phyloP scores from a whole-genome alignment of 2,329 filamentous ascomycete genomes.

The Ophiobolus disseminans region DNA sequence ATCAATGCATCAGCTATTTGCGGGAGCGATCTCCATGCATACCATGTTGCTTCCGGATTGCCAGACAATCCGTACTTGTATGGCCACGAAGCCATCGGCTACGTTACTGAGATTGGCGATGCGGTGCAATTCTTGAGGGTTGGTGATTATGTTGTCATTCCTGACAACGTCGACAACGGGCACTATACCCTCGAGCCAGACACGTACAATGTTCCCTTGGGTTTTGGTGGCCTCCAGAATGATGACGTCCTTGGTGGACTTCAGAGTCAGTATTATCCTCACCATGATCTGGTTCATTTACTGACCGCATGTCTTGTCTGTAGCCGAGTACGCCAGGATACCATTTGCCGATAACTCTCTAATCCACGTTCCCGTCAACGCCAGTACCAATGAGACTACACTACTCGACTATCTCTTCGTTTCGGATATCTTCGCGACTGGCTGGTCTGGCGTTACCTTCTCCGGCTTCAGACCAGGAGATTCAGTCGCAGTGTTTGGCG shows the following conservation, averaged over 20 bases:
- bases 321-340: conserved; percentile 26
- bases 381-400: background rate
- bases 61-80: conserved; percentile 80
- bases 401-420: conserved; percentile 33
- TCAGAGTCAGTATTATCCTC: conserved; percentile 5
- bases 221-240: conserved; percentile 3
- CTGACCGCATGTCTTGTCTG: background rate
- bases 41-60: conserved; percentile 72
- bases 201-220: background rate
- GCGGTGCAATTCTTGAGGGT: conserved; percentile 76
- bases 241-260: background rate
- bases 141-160: conserved; percentile 64
- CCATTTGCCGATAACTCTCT: conserved; percentile 19
- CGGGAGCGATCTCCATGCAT: conserved; percentile 29
- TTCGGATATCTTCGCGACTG: conserved; percentile 39
- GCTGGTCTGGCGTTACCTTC: conserved; percentile 25
- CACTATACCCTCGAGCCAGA: conserved; percentile 2
- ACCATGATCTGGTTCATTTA: background rate
- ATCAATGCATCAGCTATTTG: conserved; percentile 41
- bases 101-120: conserved; percentile 76
- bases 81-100: conserved; percentile 87
- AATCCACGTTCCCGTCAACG: conserved; percentile 13
- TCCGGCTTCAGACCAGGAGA: conserved; percentile 34
- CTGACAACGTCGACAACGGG: conserved; percentile 15
- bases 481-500: conserved; percentile 46